These are phyloP conservation scores for Psilocybe cubensis DNA, from an alignment of 768 basidiomycete species.

Conservation along the genomic window DNA sequence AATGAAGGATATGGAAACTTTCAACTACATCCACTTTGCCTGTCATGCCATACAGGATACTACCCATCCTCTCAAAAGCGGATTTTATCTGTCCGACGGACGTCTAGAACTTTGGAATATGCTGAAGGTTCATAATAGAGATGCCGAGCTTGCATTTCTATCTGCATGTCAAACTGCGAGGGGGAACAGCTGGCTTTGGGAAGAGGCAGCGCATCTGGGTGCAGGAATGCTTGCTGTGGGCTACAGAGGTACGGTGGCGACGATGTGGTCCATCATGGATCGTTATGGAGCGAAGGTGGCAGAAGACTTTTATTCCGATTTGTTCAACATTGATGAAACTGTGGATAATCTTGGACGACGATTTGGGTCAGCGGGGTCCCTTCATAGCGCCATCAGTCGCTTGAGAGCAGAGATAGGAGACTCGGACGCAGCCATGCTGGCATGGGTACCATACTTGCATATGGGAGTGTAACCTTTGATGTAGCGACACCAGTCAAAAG, in stretches of 20 bases:
- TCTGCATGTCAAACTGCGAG: conserved; percentile 7
- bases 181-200: not conserved
- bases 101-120: not conserved
- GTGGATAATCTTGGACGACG: not conserved
- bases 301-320: not conserved
- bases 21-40: conserved; percentile 6
- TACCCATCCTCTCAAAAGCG: conserved; percentile 5
- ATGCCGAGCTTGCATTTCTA: conserved; percentile 8
- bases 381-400: not conserved
- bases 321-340: not conserved
- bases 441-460: conserved; percentile 13
- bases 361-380: not conserved
- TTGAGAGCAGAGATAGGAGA: not conserved
- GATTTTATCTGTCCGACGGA: not conserved
- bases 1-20: not conserved
- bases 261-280: conserved; percentile 19
- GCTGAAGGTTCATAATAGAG: not conserved
- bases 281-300: not conserved
- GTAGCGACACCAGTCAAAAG: too few relatives aligned
- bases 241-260: conserved; percentile 12
- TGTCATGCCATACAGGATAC: conserved; percentile 9
- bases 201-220: conserved; percentile 15
- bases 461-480: conserved; percentile 1
- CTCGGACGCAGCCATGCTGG: not conserved
- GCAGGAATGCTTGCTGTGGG: conserved; percentile 17